Conservation (phyloP, 2,329 filamentous ascomycete genomes). For the Sporothrix dimorphospora region DNA sequence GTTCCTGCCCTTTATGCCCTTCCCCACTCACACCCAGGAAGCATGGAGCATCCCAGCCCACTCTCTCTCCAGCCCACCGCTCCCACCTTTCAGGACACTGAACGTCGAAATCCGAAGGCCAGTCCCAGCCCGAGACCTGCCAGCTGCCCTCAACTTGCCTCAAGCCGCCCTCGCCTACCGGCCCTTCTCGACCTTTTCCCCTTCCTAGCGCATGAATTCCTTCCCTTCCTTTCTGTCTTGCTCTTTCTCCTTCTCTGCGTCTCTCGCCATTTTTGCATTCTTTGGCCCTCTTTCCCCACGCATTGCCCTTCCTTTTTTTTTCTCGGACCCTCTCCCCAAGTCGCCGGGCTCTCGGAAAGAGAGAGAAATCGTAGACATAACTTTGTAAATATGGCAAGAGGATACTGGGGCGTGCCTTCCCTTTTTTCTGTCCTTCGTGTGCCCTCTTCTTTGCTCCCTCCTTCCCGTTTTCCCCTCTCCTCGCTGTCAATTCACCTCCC, state of each 20-base stretch:
- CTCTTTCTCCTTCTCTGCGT: conserved; percentile 3
- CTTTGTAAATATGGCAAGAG: background rate
- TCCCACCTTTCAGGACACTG: conserved; percentile 19
- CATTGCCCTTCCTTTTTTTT: background rate
- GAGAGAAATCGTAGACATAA: background rate
- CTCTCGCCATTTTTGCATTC: conserved; percentile 14
- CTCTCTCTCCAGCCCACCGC: conserved; percentile 7
- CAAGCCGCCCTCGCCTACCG: conserved; percentile 11
- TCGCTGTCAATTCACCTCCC: background rate
- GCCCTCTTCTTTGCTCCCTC: background rate
- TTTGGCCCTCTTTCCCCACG: background rate
- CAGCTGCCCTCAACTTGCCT: too few relatives aligned
- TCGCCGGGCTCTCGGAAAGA: conserved; percentile 15
- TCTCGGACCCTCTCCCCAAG: background rate
- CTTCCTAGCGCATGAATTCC: conserved; percentile 5
- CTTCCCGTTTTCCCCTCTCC: background rate
- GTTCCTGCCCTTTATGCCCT: conserved; percentile 18
- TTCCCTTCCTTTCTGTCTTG: background rate
- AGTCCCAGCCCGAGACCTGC: background rate
- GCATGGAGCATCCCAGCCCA: background rate
- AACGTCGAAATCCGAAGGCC: background rate
- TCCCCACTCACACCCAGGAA: conserved; percentile 19
- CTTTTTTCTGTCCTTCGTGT: background rate
- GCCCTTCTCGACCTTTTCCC: conserved; percentile 20
- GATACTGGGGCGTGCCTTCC: background rate